Evolutionary conservation across 768 basidiomycete genomes (phyloP).

Genomic region (Suillus occidentalis): DNA sequence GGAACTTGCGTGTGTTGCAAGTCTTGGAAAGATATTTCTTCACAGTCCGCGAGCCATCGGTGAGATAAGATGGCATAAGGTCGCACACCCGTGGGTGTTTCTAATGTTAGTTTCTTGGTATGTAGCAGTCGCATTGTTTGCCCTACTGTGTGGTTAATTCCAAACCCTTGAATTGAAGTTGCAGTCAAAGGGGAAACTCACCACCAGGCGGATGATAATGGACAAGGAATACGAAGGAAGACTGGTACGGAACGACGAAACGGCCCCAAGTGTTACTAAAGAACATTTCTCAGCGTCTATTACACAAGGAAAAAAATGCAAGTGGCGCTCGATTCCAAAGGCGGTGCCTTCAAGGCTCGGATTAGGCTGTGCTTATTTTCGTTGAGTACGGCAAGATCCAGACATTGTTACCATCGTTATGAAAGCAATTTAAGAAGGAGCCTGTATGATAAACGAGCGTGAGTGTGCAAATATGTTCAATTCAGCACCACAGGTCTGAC

Average conservation of each 20-base stretch:
- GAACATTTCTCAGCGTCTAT: not conserved
- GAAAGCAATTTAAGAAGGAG: not conserved
- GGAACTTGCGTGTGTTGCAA: not conserved
- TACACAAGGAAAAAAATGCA: not conserved
- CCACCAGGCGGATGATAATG: not conserved
- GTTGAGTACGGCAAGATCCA: not conserved
- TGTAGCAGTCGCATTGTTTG: constrained; percentile 1
- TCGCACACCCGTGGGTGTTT: not conserved
- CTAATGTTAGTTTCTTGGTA: not conserved
- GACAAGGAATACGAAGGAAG: not conserved
- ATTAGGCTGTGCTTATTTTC: not conserved
- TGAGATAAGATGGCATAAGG: constrained; percentile 8
- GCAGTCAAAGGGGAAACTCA: not conserved
- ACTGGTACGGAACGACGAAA: not conserved
- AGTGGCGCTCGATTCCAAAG: not conserved
- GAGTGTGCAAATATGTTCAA: not conserved
- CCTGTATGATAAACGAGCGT: not conserved
- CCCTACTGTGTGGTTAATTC: not conserved
- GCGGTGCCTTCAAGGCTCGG: not conserved
- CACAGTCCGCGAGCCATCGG: constrained; percentile 1
- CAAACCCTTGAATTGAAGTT: not conserved
- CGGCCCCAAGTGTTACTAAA: not conserved
- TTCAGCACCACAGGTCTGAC: not conserved
- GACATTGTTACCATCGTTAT: not conserved
- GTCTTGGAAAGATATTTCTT: constrained; percentile 13